Conservation (phyloP, 129 eudicot genomes). For the Saussurea involucrata region DNA sequence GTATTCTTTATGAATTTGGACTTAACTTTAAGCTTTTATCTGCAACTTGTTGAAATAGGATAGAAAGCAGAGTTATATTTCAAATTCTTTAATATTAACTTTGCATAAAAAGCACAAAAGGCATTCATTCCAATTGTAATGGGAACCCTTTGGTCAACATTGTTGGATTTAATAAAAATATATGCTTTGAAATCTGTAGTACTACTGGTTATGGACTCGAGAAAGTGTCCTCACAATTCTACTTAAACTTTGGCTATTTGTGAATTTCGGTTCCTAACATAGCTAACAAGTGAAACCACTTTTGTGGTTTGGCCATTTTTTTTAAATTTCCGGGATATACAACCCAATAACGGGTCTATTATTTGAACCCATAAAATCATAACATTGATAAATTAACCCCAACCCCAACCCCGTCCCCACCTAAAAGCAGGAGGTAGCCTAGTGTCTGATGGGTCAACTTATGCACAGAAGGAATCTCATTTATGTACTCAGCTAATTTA, state of each 20-base stretch:
- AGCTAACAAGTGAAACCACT: no score
- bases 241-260: no score
- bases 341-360: no score
- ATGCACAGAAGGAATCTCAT: neutral
- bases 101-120: slow-evolving; percentile 17
- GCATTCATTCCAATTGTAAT: slow-evolving; percentile 12
- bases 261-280: no score
- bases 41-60: slow-evolving; percentile 10
- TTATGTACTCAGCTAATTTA: neutral
- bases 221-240: slow-evolving; percentile 16
- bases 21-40: slow-evolving; percentile 10
- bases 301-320: no score
- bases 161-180: slow-evolving; percentile 22
- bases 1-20: slow-evolving; percentile 2
- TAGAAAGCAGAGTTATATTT: slow-evolving; percentile 12
- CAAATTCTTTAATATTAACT: neutral
- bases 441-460: neutral
- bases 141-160: slow-evolving; percentile 34
- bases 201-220: slow-evolving; percentile 19
- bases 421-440: neutral
- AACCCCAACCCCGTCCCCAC: neutral
- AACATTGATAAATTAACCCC: neutral
- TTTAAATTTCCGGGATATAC: no score
- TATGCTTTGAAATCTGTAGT: slow-evolving; percentile 27
- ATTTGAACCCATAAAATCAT: neutral